Conservation (phyloP, 352 stramenopile genomes). For the Globisporangium barbulae region DNA sequence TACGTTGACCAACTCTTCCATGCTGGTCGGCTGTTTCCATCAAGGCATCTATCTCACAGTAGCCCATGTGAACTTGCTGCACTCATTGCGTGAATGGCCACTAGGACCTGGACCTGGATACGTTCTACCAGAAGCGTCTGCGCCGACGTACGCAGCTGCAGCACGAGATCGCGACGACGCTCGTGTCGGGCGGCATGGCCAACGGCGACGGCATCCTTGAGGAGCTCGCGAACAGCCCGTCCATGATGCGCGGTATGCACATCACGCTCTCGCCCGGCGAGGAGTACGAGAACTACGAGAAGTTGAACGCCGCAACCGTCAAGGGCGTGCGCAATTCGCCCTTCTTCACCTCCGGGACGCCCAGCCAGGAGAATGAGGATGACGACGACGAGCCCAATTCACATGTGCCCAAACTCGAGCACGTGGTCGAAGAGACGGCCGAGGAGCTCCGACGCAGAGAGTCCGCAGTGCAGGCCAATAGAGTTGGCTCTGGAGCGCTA, state of each 20-base stretch:
- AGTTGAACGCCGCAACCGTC: conserved; percentile 39
- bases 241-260: conserved; percentile 42
- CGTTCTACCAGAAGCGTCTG: conserved; percentile 50
- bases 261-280: conserved; percentile 67
- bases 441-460: conserved; percentile 12
- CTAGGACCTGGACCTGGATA: conserved; percentile 57
- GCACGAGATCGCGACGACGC: conserved; percentile 46
- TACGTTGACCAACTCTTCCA: conserved; percentile 1
- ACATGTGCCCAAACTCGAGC: conserved; percentile 7
- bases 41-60: not conserved
- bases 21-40: no score
- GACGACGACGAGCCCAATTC: conserved; percentile 14
- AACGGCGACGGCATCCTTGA: conserved; percentile 22
- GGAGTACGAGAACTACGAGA: conserved; percentile 72
- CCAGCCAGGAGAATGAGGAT: conserved; percentile 24
- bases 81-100: not conserved
- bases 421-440: conserved; percentile 12
- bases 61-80: not conserved
- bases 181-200: conserved; percentile 28
- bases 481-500: not conserved
- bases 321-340: conserved; percentile 12
- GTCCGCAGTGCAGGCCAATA: not conserved
- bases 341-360: conserved; percentile 16
- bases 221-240: conserved; percentile 27
- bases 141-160: conserved; percentile 50